Conservation (phyloP, 2,329 filamentous ascomycete species). For the Cryphonectria naterciae region DNA sequence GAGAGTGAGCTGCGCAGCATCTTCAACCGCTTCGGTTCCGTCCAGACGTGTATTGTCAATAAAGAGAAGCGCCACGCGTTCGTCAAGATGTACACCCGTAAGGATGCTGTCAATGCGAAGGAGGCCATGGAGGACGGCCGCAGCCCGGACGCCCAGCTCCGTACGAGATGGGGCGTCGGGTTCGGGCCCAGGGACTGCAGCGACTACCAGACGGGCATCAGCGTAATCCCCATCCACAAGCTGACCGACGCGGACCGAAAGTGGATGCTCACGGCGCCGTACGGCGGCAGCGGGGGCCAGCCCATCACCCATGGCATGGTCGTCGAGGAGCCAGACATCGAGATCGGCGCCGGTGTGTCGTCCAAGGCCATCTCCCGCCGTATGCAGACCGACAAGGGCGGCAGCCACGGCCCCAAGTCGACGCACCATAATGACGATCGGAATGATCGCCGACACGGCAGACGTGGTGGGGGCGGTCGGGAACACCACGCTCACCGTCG, state of each 20-base stretch:
- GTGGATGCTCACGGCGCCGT: conserved; percentile 94
- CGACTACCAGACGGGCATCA: conserved; percentile 90
- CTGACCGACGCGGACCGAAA: conserved; percentile 96
- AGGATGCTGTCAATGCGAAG: conserved; percentile 82
- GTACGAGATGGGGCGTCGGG: conserved; percentile 96
- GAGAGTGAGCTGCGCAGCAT: conserved; percentile 81
- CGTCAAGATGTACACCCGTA: conserved; percentile 94
- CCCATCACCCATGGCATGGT: conserved; percentile 81
- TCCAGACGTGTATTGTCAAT: conserved; percentile 98
- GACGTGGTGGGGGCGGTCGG: conserved; percentile 28
- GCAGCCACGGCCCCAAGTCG: conserved; percentile 67
- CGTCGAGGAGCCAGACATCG: conserved; percentile 96
- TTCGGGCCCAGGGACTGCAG: conserved; percentile 97
- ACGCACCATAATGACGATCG: conserved; percentile 45
- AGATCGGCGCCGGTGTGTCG: conserved; percentile 95
- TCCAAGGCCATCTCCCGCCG: conserved; percentile 81
- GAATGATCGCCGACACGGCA: conserved; percentile 29
- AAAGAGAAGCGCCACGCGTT: conserved; percentile 98
- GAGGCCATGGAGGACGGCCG: conserved; percentile 83
- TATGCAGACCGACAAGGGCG: conserved; percentile 71
- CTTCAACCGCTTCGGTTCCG: conserved; percentile 80
- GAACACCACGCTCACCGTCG: conserved; percentile 34
- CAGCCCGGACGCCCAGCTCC: conserved; percentile 71
- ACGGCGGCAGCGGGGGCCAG: conserved; percentile 85
- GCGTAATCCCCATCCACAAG: conserved; percentile 87